Evolutionary conservation across 2,329 filamentous ascomycete genomes (phyloP), one percentile per base, ranked within the genome.

Genomic region (Diaporthe vexans): DNA sequence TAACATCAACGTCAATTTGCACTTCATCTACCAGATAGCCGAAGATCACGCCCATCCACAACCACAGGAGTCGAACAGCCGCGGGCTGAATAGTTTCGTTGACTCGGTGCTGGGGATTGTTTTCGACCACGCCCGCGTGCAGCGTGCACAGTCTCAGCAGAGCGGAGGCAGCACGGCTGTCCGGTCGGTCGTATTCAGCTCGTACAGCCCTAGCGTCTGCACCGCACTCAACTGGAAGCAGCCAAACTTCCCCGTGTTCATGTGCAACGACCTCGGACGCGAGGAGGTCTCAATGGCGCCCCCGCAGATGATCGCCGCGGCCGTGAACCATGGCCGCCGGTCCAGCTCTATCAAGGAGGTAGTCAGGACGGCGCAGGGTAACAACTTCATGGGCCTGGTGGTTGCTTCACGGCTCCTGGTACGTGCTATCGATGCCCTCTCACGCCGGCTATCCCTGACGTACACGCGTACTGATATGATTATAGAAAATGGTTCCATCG

Each of bases 171-270:
- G 59, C 37, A 58, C 56, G 52, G 91, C 92, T 21, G 92, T 97
- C 78, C 89, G 95, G 54, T 97, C 94, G 17, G 93, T 99, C 70
- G 94, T 98, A 15, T 98, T 99, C 82, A 97, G 94, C 79, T 97
- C 95, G 29, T 98, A 96, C 83, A 98, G 97, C 81, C 88, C 94
- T 17, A 93, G 93, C 77, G 90, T 98, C 26, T 99, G 97, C 84
- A 97, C 94, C 21, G 95, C 96, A 7, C 85, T 99, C 79, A 99
- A 99, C 84, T 99, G 97, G 97, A 99, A 99, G 83, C 97, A 99
- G 83, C 97, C 97, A 3, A 99, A 98, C 81, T 99, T 98, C 82
- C 97, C 97, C 0, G 94, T 98, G 0, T 94, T 99, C 78, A 88
- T 98, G 61, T 98, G 95, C 85, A 98, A 98, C 82, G 95, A 98